Conservation (phyloP, 2,329 filamentous ascomycete genomes). For the Aspergillus sp. region DNA sequence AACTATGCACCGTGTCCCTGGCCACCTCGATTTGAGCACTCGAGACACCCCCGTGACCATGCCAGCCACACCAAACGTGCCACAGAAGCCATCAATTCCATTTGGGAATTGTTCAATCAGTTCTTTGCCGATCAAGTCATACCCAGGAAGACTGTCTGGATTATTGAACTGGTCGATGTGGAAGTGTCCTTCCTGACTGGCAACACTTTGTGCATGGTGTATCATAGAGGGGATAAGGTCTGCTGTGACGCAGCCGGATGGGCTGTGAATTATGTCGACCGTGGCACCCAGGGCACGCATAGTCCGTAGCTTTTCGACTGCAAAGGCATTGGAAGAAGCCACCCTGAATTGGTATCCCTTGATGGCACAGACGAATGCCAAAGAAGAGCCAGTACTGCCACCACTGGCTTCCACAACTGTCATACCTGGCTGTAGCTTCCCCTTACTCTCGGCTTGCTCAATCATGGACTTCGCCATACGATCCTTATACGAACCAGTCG, state of each 20-base stretch:
- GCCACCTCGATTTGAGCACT: conserved; percentile 3
- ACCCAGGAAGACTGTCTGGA: conserved; percentile 5
- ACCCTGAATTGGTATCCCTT: conserved; percentile 10
- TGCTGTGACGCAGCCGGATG: conserved; percentile 4
- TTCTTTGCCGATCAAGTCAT: conserved; percentile 7
- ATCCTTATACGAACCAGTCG: conserved; percentile 81
- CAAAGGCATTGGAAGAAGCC: conserved; percentile 8
- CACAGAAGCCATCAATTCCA: conserved; percentile 12
- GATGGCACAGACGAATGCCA: conserved; percentile 10
- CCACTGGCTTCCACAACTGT: conserved; percentile 90
- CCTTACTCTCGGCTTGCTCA: conserved; percentile 78
- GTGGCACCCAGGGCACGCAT: conserved; percentile 9
- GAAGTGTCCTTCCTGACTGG: neutral
- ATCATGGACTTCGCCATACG: conserved; percentile 89
- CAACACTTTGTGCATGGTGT: conserved; percentile 1
- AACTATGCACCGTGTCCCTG: conserved; percentile 1
- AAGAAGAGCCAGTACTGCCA: conserved; percentile 62
- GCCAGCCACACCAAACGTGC: conserved; percentile 7
- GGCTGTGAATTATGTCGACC: conserved; percentile 7
- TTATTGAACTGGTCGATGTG: conserved; percentile 10
- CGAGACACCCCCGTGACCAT: conserved; percentile 10
- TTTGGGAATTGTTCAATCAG: conserved; percentile 6
- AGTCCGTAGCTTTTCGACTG: conserved; percentile 5
- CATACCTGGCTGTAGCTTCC: conserved; percentile 85
- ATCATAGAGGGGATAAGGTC: conserved; percentile 7